Percentiles rank a stretch among this genome's conserved stretches.
Evolutionary conservation across 2,329 filamentous ascomycete genomes (phyloP).

Genomic region (Apiospora sp.): DNA sequence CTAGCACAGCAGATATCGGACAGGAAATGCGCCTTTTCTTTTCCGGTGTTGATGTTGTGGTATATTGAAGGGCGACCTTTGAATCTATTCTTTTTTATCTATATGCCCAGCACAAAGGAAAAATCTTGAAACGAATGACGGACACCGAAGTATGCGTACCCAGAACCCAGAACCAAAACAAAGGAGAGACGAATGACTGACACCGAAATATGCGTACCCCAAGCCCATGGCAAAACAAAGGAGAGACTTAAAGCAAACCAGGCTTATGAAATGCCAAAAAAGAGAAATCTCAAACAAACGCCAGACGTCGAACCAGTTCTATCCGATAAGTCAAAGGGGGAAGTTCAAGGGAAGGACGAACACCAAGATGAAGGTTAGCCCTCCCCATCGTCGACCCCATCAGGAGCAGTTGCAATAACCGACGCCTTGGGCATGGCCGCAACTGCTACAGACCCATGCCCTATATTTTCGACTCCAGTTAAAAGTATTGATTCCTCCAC

Average conservation of each 20-base stretch:
- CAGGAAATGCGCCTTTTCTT: neutral
- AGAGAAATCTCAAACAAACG: neutral
- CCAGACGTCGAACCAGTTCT: neutral
- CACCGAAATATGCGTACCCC: neutral
- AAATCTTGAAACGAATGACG: neutral
- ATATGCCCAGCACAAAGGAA: neutral
- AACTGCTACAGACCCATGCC: neutral
- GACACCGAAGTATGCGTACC: neutral
- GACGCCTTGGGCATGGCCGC: neutral
- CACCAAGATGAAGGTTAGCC: too few relatives aligned
- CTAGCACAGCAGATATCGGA: neutral
- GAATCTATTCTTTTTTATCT: neutral
- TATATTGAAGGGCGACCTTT: neutral
- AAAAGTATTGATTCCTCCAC: rapidly evolving
- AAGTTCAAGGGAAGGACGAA: too few relatives aligned
- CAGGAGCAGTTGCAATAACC: neutral
- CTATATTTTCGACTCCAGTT: too few relatives aligned
- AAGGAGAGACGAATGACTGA: neutral
- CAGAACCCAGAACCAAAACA: neutral
- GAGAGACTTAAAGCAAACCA: neutral
- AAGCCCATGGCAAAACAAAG: neutral
- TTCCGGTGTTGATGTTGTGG: neutral
- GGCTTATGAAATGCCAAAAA: neutral
- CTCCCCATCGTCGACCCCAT: neutral
- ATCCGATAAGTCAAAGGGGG: too few relatives aligned